Base-by-base conservation (phyloP, 495 filamentous ascomycete species). In the Aspergillus baeticus region DNA sequence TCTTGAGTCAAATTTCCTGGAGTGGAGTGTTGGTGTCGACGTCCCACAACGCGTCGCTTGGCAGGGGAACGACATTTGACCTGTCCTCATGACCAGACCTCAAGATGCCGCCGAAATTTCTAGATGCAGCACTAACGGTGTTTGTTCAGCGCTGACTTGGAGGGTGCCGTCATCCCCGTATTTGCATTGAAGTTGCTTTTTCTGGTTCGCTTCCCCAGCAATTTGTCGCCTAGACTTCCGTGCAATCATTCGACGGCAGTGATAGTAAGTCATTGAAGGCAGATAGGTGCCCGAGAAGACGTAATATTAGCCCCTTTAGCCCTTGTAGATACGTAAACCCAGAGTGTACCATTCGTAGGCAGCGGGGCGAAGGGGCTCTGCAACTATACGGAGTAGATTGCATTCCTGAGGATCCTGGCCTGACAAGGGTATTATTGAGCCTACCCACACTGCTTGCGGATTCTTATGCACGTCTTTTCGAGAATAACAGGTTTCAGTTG, bases 21-120 rank as follows among this genome's bases (percentile, higher is more conserved):
- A 36, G 49, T 52, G 49, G 49, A 42, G 49, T 15, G 49, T 52
- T 14, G 18, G 36, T 47, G 47, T 20, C 22, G 3, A 37, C 47
- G 61, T 59, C 51, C 61, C 57, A 63, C 61, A 60, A 58, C 57
- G 61, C 57, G 61, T 41, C 45, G 56, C 61, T 63, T 60, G 61
- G 57, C 61, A 63, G 61, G 57, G 54, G 57, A 63, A 53, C 42
- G 15, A 47, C 51, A 54, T 49, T 18, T 50, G 37, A 50, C 33
- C 43, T 48, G 53, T 52, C 22, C 49, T 13, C 48, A 56, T 45
- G 38, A 51, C 39, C 50, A 22, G 10, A 54, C 10, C 42, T 39
- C 57, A 46, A 50, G 23, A 49, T 44, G 39, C 42, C 20, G 57
- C 51, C 63, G 63, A 62, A 65, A 65, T 62, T 65, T 65, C 59